Evolutionary conservation across 2,329 filamentous ascomycete genomes (phyloP).

Genomic region (Xylariaceae sp.): DNA sequence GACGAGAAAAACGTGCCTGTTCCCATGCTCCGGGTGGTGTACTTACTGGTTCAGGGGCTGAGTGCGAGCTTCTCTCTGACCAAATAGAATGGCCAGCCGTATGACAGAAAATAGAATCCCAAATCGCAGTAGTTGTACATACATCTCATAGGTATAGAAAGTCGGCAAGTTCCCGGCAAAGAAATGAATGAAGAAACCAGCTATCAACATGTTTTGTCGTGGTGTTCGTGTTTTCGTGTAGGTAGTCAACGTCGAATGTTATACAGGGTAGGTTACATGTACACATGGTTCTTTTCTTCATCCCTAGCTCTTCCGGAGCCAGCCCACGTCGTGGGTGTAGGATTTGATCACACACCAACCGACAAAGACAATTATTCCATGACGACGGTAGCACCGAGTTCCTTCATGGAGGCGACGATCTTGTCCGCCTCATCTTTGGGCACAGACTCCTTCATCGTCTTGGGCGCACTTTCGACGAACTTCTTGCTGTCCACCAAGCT

Average conservation of each 20-base stretch:
- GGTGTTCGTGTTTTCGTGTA: constrained; percentile 4
- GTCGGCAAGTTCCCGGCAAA: not conserved
- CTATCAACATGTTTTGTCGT: constrained; percentile 8
- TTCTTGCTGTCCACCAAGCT: constrained; percentile 99
- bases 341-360: constrained; percentile 1
- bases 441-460: constrained; percentile 98
- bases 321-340: constrained; percentile 8
- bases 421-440: constrained; percentile 99
- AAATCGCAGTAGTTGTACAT: not conserved
- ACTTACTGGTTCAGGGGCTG: constrained; percentile 36
- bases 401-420: constrained; percentile 93
- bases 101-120: not conserved
- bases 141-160: not conserved
- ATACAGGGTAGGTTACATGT: constrained; percentile 33
- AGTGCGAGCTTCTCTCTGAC: constrained; percentile 23
- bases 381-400: constrained; percentile 75
- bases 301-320: constrained; percentile 8
- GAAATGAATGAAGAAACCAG: not conserved
- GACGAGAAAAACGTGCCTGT: constrained; percentile 26
- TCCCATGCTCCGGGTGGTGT: constrained; percentile 36
- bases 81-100: constrained; percentile 11
- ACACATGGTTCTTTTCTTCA: constrained; percentile 23
- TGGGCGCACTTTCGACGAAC: constrained; percentile 96
- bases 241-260: constrained; percentile 21
- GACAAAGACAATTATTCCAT: constrained; percentile 66